These are phyloP conservation scores for Spinacia oleracea DNA, from an alignment of 179 eudicot species.

Conservation along the genomic window DNA sequence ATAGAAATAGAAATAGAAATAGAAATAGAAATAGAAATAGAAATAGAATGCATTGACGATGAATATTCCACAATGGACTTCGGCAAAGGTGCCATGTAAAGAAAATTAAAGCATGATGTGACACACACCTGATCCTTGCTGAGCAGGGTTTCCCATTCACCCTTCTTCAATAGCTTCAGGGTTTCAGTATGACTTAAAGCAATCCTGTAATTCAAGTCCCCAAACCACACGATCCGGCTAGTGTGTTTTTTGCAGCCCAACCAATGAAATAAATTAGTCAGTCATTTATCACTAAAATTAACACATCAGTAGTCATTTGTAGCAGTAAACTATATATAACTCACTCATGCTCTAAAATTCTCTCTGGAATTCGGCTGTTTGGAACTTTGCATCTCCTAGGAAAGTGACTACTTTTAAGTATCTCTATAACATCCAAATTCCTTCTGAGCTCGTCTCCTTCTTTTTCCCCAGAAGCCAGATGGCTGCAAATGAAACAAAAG, in stretches of 20 bases:
- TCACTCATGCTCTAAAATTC: slow-evolving; percentile 68
- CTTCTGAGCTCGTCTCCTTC: slow-evolving; percentile 86
- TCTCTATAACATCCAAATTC: slow-evolving; percentile 69
- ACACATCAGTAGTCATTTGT: background rate
- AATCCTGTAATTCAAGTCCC: slow-evolving; percentile 87
- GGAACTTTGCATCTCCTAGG: slow-evolving; percentile 52
- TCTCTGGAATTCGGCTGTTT: slow-evolving; percentile 49
- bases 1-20: no score
- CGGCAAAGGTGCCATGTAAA: background rate
- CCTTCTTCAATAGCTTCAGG: slow-evolving; percentile 49
- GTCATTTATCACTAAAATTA: slow-evolving; percentile 7
- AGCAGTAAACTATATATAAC: background rate
- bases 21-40: no score
- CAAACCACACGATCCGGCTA: slow-evolving; percentile 80
- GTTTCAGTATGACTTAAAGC: slow-evolving; percentile 62
- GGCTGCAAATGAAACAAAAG: slow-evolving; percentile 82
- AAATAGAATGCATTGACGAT: background rate
- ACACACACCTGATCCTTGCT: slow-evolving; percentile 72
- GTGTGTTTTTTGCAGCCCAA: background rate
- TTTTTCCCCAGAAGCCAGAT: slow-evolving; percentile 84
- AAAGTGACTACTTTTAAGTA: slow-evolving; percentile 58
- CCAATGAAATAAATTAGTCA: slow-evolving; percentile 2
- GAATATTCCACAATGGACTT: background rate
- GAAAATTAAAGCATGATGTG: background rate
- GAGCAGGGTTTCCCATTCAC: slow-evolving; percentile 75